Conservation (phyloP, 164 flowering plant species). For the Litsea cubeba region DNA sequence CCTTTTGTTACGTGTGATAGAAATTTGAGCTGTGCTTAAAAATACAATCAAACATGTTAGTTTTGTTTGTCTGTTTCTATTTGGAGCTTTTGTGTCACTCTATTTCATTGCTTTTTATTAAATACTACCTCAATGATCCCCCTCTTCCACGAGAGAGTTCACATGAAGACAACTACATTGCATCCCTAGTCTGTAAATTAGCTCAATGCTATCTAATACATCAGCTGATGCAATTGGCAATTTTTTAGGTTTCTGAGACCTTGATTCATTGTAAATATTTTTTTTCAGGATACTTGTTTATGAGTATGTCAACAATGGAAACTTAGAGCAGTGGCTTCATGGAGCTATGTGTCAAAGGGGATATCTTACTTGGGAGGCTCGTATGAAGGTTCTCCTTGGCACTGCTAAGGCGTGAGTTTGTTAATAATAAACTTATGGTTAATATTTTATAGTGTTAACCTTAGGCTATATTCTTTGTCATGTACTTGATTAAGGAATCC, state of each 20-base stretch:
- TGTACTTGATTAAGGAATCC: neutral
- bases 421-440: neutral
- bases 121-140: no score
- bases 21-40: no score
- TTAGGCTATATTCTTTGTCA: neutral
- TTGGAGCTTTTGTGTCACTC: no score
- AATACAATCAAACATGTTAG: no score
- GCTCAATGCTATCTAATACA: neutral
- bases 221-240: neutral
- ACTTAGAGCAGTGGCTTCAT: conserved; percentile 87
- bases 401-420: conserved; percentile 88
- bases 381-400: conserved; percentile 74
- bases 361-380: conserved; percentile 88
- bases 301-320: conserved; percentile 87
- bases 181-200: neutral
- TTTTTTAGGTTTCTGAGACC: neutral
- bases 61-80: no score
- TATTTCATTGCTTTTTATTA: no score
- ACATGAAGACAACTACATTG: no score
- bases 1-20: no score
- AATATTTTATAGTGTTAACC: neutral
- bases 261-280: neutral
- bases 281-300: conserved; percentile 66
- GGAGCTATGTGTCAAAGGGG: conserved; percentile 77
- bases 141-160: no score